Evolutionary conservation across 1,139 yeast genomes (phyloP), one percentile per base, ranked within the genome.

Genomic region (Suzukiozyma palmioleophila): DNA sequence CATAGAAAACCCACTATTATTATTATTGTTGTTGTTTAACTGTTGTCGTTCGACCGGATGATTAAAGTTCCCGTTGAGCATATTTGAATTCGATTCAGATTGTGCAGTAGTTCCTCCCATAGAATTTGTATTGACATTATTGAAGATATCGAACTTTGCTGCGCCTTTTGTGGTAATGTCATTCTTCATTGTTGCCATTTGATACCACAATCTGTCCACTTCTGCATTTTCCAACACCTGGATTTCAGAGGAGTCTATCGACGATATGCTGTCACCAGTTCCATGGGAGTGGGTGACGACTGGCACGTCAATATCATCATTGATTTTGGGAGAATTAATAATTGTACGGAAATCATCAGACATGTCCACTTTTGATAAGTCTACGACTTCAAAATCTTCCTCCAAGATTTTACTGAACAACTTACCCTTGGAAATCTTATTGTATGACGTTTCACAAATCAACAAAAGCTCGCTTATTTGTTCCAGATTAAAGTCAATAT

Each of bases 171-270:
- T 16, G 16, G 13, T 35, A 2, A 13, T n/a, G 26, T 52, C 55
- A 26, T 54, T 50, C 41, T 62, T 63, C 57, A 57, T 53, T 9
- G 54, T 50, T 3, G 55, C 56, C 51, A 67, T 56, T 43, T 62
- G 66, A 24, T 52, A 41, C 75, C 75, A 69, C 26, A 68, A 49
- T 33, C 60, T 54, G 44, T 69, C 75, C 32, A 67, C 58, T 31
- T 65, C 70, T 8, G 54, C 53, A 44, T 60, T 59, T 24, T 59
- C 58, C n/a, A 51, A 29, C 28, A 49, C 57, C 31, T 54, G 59
- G 8, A 42, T 34, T 15, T 50, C 53, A 9, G 49, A 39, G 2
- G 43, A 41, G 21, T 43, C 39, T 8, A 39, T 33, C 12, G 39
- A 33, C 21, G 39, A 35, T 8, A 22, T 12, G 28, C 39, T 37